Evolutionary conservation across 2,329 filamentous ascomycete species (phyloP), one percentile per base, ranked within the genome.

Genomic region (Monilinia fructicola): DNA sequence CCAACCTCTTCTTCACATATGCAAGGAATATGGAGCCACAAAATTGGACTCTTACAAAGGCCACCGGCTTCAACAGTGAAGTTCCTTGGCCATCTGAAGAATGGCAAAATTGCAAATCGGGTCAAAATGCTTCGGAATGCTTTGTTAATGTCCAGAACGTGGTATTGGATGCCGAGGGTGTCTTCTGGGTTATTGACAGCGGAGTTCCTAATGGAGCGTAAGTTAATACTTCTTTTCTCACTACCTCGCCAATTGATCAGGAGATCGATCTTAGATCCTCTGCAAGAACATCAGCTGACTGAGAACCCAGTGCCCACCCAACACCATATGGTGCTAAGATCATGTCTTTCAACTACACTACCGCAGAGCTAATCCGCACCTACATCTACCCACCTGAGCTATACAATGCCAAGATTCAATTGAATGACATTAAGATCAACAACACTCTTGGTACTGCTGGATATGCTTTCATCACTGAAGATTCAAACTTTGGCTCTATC

Each of bases 1-100:
- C 44, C 58, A 60, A 50, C 3, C 46, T 60, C 3, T 60, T 60
- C 58, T 60, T 60, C n/a, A 38, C 58, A 10, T 60, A 60, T 50
- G 58, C 58, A 18, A 44, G 58, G 1, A 60, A 50, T 10, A 60
- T 50, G 58, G 44, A 60, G 10, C 58, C 44, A 26, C 58, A 60
- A 23, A 50, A 50, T 28, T 50, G 58, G 58, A 60, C 44, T 26
- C 44, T 60, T 1, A 60, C 58, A 0, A 60, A 50, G 18, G 58
- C 58, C 5, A 60, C 58, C 11, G 28, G 58, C 14, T 60, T 38
- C 9, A 60, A 38, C 12, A 50, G 21, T 38, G 58, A 60, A n/a
- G 58, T 21, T 26, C 58, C 58, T 26, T 60, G 44, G 44, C 58
- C 58, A 26, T 60, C 58, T 12, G 58, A 44, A 26, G 58, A 50